phyloP scores from a whole-genome alignment of 495 filamentous ascomycete species.

The Daldinia childiae region DNA sequence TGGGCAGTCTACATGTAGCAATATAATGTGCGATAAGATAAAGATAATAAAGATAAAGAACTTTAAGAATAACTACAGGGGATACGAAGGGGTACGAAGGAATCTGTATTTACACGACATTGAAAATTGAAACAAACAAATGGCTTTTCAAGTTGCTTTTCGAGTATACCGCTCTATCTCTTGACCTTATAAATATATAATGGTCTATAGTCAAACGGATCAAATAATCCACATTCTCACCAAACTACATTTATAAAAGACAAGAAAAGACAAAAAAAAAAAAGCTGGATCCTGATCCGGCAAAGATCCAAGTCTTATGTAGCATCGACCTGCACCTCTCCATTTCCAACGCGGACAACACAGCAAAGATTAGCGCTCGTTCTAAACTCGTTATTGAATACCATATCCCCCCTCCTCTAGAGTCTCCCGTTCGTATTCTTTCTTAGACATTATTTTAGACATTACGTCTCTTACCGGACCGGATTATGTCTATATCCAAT shows the following conservation, averaged over 20 bases:
- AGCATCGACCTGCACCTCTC: conserved; percentile 18
- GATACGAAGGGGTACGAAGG: no score
- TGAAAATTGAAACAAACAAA: no score
- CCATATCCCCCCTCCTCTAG: no score
- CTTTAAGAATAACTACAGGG: no score
- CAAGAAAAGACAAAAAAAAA: not conserved
- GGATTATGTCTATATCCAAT: conserved; percentile 52
- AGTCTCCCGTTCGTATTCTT: not conserved
- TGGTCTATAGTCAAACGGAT: no score
- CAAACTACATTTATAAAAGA: not conserved
- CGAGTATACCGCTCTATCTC: no score
- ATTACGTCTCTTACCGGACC: conserved; percentile 7
- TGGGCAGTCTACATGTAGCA: no score
- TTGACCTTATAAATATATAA: no score
- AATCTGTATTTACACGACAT: no score
- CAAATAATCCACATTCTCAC: no score
- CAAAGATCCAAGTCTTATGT: conserved; percentile 31
- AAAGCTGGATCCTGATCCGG: conserved; percentile 3
- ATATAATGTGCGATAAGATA: conserved; percentile 3
- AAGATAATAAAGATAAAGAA: not conserved
- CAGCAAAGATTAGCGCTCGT: conserved; percentile 11
- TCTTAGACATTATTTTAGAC: not conserved
- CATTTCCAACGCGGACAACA: not conserved
- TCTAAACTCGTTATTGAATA: not conserved
- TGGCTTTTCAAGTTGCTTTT: no score